Evolutionary conservation across 495 filamentous ascomycete genomes (phyloP).

Genomic region (Hypomontagnella monticulosa): DNA sequence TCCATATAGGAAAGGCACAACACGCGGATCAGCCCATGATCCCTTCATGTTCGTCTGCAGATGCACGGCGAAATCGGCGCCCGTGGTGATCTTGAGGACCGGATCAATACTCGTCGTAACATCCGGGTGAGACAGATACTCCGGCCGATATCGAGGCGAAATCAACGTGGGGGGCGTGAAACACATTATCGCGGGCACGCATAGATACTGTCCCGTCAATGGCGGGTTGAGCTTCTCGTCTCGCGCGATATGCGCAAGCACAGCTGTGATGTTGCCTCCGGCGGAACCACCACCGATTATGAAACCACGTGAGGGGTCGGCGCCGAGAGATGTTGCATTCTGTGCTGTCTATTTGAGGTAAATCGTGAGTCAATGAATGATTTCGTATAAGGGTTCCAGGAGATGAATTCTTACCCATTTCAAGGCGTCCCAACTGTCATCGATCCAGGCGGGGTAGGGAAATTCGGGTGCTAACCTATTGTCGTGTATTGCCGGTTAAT

Average conservation of each 20-base stretch:
- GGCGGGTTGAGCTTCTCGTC: constrained; percentile 55
- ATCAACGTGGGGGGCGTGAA: constrained; percentile 21
- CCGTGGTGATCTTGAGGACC: constrained; percentile 14
- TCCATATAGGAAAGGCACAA: constrained; percentile 36
- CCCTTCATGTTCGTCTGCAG: constrained; percentile 3
- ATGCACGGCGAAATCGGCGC: constrained; percentile 7
- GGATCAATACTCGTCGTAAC: constrained; percentile 36
- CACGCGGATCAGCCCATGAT: constrained; percentile 29
- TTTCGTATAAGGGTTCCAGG: neutral
- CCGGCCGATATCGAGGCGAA: constrained; percentile 26
- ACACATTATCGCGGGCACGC: constrained; percentile 49
- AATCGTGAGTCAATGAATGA: constrained; percentile 1
- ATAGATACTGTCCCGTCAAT: constrained; percentile 57
- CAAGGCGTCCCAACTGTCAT: constrained; percentile 62
- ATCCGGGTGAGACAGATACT: constrained; percentile 39
- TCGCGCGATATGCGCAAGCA: constrained; percentile 51
- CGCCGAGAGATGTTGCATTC: constrained; percentile 50
- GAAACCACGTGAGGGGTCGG: constrained; percentile 56
- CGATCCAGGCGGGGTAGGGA: constrained; percentile 55
- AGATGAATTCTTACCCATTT: constrained; percentile 53
- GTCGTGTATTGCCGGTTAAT: constrained; percentile 3
- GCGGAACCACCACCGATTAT: constrained; percentile 61
- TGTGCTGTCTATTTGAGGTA: constrained; percentile 41
- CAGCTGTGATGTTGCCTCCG: constrained; percentile 58
- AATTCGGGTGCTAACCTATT: constrained; percentile 57